These are phyloP conservation scores for Sporothrix luriei DNA, from an alignment of 2,329 filamentous ascomycete genomes.

Conservation along the genomic window DNA sequence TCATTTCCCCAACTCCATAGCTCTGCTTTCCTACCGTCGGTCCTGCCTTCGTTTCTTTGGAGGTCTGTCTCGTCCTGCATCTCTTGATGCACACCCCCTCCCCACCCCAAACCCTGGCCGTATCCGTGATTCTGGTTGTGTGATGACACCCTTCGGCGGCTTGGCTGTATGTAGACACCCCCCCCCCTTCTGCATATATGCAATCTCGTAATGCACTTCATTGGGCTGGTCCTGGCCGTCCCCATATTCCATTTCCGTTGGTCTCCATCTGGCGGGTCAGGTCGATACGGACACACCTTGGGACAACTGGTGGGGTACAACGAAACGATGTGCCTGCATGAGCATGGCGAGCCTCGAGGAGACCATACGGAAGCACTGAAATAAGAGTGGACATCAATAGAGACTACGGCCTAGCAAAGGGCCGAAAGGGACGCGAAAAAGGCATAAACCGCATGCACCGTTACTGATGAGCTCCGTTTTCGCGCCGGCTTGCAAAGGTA, in stretches of 20 bases:
- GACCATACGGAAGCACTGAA: not conserved
- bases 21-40: not conserved
- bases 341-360: not conserved
- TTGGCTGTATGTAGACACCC: not conserved
- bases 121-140: not conserved
- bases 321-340: not conserved
- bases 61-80: not conserved
- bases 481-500: not conserved
- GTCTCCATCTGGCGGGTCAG: not conserved
- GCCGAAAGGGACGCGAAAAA: not conserved
- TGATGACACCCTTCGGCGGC: constrained; percentile 10
- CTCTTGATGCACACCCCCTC: not conserved
- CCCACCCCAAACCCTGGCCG: not conserved
- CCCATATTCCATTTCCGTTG: not conserved
- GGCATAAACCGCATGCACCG: not conserved
- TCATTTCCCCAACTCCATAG: constrained; percentile 4
- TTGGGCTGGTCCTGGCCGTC: not conserved
- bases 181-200: not conserved
- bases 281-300: not conserved
- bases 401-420: not conserved
- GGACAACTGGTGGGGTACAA: not conserved
- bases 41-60: not conserved
- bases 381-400: not conserved
- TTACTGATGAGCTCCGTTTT: not conserved
- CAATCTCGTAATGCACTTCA: not conserved